Evolutionary conservation across 306 rosid species (phyloP), one percentile per base, ranked within the genome.

Genomic region (Dryas alaskensis): DNA sequence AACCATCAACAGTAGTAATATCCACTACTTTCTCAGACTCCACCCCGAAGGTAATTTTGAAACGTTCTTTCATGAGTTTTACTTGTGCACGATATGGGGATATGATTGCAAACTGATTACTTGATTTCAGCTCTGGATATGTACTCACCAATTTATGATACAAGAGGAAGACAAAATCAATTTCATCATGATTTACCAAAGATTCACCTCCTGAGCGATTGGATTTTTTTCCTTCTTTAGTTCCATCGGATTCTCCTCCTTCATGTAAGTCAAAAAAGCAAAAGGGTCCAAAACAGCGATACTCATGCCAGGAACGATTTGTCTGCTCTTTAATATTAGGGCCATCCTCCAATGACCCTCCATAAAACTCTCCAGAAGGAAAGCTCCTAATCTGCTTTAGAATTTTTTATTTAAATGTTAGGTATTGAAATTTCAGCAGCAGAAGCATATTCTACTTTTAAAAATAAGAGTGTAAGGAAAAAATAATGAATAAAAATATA

Each of bases 71-170:
- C 67, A 91, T 83, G 80, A 89, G 97, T 64, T 80, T 86, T 65
- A 89, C 98, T 89, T 93, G 98, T 79, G 87, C 96, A 45, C 78
- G 67, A 72, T 93, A 93, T 45, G 98, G 96, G 31, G 97, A 86
- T 81, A 93, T 91, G 57, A 91, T 91, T 10, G 98, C 97, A 50
- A 93, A 78, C 74, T 88, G 85, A 79, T 85, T 83, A 78, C 95
- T 87, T 31, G 96, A 89, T 79, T 89, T 89, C 60, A 93, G 88
- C 60, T 72, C 79, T 1, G 97, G 92, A 84, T 89, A 88, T 45
- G 71, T 74, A 22, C 86, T 80, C 73, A 93, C 85, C 80, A 93
- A 83, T 63, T 89, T 91, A 65, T 88, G 85, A 86, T 88, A 93
- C 78, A 91, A 58, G 64, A 84, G 84, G 70, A 93, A 86, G 83